Conservation (phyloP, 495 filamentous ascomycete genomes). For the Venustampulla echinocandica region DNA sequence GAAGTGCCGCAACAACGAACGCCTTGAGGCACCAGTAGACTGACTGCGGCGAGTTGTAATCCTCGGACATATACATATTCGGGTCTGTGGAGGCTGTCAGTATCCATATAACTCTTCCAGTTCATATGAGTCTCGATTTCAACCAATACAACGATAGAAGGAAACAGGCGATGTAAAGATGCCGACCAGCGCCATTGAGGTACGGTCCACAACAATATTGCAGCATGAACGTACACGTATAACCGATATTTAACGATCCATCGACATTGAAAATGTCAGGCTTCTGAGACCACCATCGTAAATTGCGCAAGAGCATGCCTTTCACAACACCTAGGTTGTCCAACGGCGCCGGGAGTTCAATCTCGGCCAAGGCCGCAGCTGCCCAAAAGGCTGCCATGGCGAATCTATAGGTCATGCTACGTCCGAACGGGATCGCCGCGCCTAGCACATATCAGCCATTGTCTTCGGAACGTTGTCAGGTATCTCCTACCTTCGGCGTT, state of each 20-base stretch:
- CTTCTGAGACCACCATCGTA: slow-evolving; percentile 68
- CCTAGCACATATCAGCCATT: slow-evolving; percentile 19
- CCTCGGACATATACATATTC: slow-evolving; percentile 62
- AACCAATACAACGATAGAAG: no score
- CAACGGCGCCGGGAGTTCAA: slow-evolving; percentile 56
- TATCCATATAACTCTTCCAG: no score
- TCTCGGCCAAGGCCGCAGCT: slow-evolving; percentile 59
- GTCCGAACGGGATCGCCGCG: slow-evolving; percentile 68
- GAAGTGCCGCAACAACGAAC: slow-evolving; percentile 40
- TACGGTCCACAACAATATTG: no score
- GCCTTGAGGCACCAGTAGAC: slow-evolving; percentile 55
- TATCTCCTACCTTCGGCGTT: neutral
- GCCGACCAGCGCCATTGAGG: no score
- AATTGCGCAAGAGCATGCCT: slow-evolving; percentile 62
- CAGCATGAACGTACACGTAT: no score
- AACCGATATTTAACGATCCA: slow-evolving; percentile 68
- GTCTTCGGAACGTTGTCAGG: no score
- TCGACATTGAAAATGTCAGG: slow-evolving; percentile 60
- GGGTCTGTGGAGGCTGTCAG: no score
- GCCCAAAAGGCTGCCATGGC: slow-evolving; percentile 75
- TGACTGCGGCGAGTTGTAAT: slow-evolving; percentile 55
- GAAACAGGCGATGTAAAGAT: no score
- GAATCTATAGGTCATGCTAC: slow-evolving; percentile 67
- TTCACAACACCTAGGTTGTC: slow-evolving; percentile 65
- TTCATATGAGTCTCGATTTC: no score